Conservation (phyloP, 768 basidiomycete genomes). For the Chiua virens region DNA sequence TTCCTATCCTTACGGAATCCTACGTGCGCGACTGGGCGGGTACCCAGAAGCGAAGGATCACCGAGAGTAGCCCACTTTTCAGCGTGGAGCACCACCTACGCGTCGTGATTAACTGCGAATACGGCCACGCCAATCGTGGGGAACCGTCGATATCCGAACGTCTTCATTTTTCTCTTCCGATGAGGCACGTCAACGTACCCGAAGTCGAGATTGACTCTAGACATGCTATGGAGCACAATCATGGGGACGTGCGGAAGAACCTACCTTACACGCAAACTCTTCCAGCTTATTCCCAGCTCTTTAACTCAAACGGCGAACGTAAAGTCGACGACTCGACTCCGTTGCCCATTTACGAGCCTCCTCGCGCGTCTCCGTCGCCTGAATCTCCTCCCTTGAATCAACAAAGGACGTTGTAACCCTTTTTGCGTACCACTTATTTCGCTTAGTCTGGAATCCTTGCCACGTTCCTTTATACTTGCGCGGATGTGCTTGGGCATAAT, state of each 20-base stretch:
- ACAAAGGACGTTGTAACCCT: slow-evolving; percentile 4
- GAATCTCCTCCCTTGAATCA: not conserved
- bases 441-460: not conserved
- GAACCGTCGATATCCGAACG: slow-evolving; percentile 19
- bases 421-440: not conserved
- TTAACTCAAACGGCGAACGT: slow-evolving; percentile 68
- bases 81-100: slow-evolving; percentile 53
- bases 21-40: slow-evolving; percentile 31
- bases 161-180: slow-evolving; percentile 45
- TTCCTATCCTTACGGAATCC: slow-evolving; percentile 19
- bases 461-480: not conserved
- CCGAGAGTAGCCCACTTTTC: slow-evolving; percentile 54
- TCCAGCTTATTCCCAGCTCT: slow-evolving; percentile 80
- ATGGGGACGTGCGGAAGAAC: slow-evolving; percentile 9
- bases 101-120: slow-evolving; percentile 56
- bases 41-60: slow-evolving; percentile 38
- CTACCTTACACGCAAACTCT: slow-evolving; percentile 37
- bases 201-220: not conserved
- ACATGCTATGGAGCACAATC: not conserved
- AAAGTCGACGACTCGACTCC: slow-evolving; percentile 66
- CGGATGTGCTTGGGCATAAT: not conserved
- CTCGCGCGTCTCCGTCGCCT: slow-evolving; percentile 5
- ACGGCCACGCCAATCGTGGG: slow-evolving; percentile 43
- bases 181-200: slow-evolving; percentile 51
- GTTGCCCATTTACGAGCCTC: slow-evolving; percentile 63